phyloP scores from a whole-genome alignment of 1,139 yeast species.

The Kazachstania sp. region DNA sequence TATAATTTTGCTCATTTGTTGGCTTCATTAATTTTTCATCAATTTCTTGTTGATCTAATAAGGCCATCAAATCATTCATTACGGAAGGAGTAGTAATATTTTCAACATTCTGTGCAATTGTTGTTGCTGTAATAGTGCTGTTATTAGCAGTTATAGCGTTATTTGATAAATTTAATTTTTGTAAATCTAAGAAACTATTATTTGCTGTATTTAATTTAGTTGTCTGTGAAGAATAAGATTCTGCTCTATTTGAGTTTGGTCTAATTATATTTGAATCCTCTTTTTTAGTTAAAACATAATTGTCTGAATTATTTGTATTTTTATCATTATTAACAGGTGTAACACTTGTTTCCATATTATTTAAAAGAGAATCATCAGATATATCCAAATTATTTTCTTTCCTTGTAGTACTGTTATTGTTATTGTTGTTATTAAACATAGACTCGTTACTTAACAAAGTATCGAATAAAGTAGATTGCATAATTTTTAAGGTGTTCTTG shows the following conservation, averaged over 20 bases:
- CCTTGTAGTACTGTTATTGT: not conserved
- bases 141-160: not conserved
- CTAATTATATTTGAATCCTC: not conserved
- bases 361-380: not conserved
- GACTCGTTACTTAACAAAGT: not conserved
- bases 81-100: slow-evolving; percentile 21
- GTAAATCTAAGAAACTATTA: slow-evolving; percentile 9
- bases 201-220: slow-evolving; percentile 12
- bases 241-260: slow-evolving; percentile 5
- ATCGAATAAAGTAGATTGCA: slow-evolving; percentile 1
- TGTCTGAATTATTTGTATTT: not conserved
- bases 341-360: not conserved
- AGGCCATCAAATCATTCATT: slow-evolving; percentile 23
- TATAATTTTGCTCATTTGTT: not conserved
- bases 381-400: not conserved
- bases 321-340: not conserved
- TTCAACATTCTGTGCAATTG: too few relatives aligned
- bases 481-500: too few relatives aligned
- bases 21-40: not conserved
- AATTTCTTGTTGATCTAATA: slow-evolving; percentile 17
- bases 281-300: not conserved
- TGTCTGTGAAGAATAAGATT: slow-evolving; percentile 7
- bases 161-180: slow-evolving; percentile 5
- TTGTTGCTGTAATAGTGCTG: too few relatives aligned
- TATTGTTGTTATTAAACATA: not conserved